Conservation (phyloP, 148 eudicot species). For the Chenopodium berlandieri region DNA sequence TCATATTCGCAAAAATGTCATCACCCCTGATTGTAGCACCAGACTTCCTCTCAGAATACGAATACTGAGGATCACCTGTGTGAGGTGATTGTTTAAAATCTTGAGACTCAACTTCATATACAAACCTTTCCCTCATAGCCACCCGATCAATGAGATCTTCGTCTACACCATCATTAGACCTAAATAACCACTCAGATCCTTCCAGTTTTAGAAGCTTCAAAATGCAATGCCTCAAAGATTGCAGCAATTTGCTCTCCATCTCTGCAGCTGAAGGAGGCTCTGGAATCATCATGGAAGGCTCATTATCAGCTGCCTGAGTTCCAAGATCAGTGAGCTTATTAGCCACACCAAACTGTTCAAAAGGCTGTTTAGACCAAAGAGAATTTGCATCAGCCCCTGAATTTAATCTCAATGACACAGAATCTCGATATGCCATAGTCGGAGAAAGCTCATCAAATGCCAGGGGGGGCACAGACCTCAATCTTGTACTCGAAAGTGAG, state of each 20-base stretch:
- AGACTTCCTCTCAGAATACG: slow-evolving; percentile 39
- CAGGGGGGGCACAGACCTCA: slow-evolving; percentile 46
- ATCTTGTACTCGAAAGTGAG: slow-evolving; percentile 37
- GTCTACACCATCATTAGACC: slow-evolving; percentile 80
- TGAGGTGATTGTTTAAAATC: slow-evolving; percentile 38
- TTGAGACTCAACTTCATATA: slow-evolving; percentile 71
- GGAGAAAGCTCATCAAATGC: slow-evolving; percentile 59
- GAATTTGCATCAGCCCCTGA: slow-evolving; percentile 55
- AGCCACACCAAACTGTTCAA: slow-evolving; percentile 77
- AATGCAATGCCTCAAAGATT: slow-evolving; percentile 73
- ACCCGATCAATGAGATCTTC: slow-evolving; percentile 86
- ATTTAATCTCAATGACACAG: slow-evolving; percentile 40
- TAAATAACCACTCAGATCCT: slow-evolving; percentile 93
- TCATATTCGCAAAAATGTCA: slow-evolving; percentile 37
- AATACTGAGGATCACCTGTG: slow-evolving; percentile 35
- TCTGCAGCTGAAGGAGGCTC: slow-evolving; percentile 52
- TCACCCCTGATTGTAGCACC: slow-evolving; percentile 33
- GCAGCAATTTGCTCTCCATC: slow-evolving; percentile 67
- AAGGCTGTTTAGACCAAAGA: slow-evolving; percentile 72
- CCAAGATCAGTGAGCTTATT: slow-evolving; percentile 30
- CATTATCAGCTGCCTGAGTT: slow-evolving; percentile 29
- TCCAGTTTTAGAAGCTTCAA: slow-evolving; percentile 82
- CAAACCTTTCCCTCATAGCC: slow-evolving; percentile 76
- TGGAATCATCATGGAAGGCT: slow-evolving; percentile 30
- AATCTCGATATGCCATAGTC: slow-evolving; percentile 47